Base-by-base conservation (phyloP, 352 stramenopile genomes). In the Phytophthora ohioensis region DNA sequence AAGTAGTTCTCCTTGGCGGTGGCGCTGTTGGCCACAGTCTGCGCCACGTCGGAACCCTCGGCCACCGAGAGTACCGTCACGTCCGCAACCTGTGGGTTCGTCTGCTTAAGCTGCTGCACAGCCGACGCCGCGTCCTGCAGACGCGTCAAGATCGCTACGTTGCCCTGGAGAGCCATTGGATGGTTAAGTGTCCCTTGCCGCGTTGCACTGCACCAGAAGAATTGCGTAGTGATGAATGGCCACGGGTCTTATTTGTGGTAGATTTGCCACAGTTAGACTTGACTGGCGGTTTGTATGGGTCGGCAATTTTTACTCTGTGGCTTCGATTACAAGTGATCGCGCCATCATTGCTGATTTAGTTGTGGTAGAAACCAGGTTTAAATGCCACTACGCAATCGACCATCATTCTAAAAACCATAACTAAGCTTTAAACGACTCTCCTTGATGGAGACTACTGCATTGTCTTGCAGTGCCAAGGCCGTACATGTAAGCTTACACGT, bases 121-220 rank as follows among this genome's bases (percentile, higher is more conserved):
- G 82, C 78, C 10, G 69, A 56, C 27, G 73, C 54, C 11, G 73
- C 31, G 31, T 78, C 76, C 38, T 84, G 62, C 30, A 85, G 69
- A 60, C 82, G 81, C 73, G 84, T 89, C 47, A 91, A 81, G 59
- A 90, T 68, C 46, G 66, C 78, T 46, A 90, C 62, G 65, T 82
- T 78, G 32, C 82, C 84, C 35, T 82, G 68, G 34, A 90, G 77
- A 67, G 75, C 63, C 76, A 80, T 80, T 70, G 47, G 12, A 45
- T 58, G 36, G 36, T 15, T 36, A n/a, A n/a, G 41, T 63, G 46
- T 69, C 45, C 34, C 17, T 63, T 69, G 67, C 43, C 17, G 17
- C 13, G 35, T 45, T 58, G 43, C 13, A 30, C 30, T 64, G 53
- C 46, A 74, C 70, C 64, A 67, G 61, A 78, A 74, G 63, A 75